Evolutionary conservation across 2,329 filamentous ascomycete genomes (phyloP).

Genomic region (Penicillium griseofulvum): DNA sequence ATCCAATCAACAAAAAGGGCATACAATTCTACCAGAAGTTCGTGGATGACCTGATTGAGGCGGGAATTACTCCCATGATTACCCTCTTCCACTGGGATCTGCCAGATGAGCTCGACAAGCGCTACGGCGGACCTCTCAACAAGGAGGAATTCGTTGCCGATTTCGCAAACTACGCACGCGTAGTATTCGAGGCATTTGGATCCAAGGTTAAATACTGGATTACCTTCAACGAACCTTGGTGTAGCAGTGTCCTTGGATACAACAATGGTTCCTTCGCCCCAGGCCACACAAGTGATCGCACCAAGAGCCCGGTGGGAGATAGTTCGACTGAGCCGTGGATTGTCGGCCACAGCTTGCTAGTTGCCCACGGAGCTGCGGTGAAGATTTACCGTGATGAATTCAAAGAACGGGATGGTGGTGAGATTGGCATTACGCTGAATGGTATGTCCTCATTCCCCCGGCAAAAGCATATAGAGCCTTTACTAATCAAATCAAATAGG

Average conservation of each 20-base stretch:
- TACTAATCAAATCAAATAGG: slow-evolving; percentile 42
- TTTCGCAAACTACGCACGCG: slow-evolving; percentile 73
- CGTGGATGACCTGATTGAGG: slow-evolving; percentile 72
- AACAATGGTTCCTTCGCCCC: slow-evolving; percentile 75
- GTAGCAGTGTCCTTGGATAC: slow-evolving; percentile 76
- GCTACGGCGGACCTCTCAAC: slow-evolving; percentile 78
- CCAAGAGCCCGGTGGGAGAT: slow-evolving; percentile 68
- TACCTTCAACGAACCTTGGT: slow-evolving; percentile 90
- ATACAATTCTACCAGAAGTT: slow-evolving; percentile 76
- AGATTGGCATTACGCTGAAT: slow-evolving; percentile 86
- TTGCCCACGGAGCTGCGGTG: slow-evolving; percentile 77
- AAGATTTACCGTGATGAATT: slow-evolving; percentile 82
- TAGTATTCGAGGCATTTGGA: slow-evolving; percentile 70
- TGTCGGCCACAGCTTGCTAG: slow-evolving; percentile 74
- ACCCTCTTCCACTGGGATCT: slow-evolving; percentile 89
- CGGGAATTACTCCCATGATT: slow-evolving; percentile 75
- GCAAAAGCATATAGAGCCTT: not conserved
- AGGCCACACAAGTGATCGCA: slow-evolving; percentile 74
- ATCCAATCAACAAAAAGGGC: slow-evolving; percentile 76
- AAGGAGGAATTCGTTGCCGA: slow-evolving; percentile 79
- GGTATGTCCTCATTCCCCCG: slow-evolving; percentile 47
- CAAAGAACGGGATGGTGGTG: slow-evolving; percentile 66
- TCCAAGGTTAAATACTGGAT: slow-evolving; percentile 83
- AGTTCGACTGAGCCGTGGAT: slow-evolving; percentile 76
- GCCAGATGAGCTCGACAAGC: slow-evolving; percentile 71